Evolutionary conservation across 2,329 filamentous ascomycete species (phyloP).

Genomic region (Calycina herbarum): DNA sequence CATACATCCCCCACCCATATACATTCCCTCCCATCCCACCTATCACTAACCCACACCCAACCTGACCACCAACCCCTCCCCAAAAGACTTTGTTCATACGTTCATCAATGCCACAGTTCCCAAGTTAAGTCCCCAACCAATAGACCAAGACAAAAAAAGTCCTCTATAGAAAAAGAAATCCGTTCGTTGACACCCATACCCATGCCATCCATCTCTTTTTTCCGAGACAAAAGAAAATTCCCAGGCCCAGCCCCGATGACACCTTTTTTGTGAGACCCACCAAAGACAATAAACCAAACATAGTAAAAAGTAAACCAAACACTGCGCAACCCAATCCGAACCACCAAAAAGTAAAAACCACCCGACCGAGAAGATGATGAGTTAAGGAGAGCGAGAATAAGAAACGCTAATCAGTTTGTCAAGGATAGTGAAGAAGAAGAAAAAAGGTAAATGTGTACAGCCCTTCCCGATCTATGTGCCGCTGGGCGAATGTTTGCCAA

Average conservation of each 20-base stretch:
- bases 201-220: constrained; percentile 3
- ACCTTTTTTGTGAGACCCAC: neutral
- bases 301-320: neutral
- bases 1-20: neutral
- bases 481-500: neutral
- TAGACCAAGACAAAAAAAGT: neutral
- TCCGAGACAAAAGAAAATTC: neutral
- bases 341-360: neutral
- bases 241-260: constrained; percentile 2
- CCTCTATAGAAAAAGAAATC: constrained; percentile 7
- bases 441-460: neutral
- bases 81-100: neutral
- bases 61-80: neutral
- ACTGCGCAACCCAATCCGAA: neutral
- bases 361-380: neutral
- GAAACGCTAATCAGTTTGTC: neutral
- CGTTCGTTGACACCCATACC: neutral
- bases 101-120: constrained; percentile 1
- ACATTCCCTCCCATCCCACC: neutral
- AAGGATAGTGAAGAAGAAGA: constrained; percentile 1
- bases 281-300: neutral
- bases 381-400: neutral
- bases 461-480: neutral
- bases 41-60: neutral
- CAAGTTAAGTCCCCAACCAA: neutral